A percentile compares a stretch with the other conserved stretches of the same genome.
Evolutionary conservation across 805 yeast species (phyloP).

Genomic region (Monosporozyma servazzii): DNA sequence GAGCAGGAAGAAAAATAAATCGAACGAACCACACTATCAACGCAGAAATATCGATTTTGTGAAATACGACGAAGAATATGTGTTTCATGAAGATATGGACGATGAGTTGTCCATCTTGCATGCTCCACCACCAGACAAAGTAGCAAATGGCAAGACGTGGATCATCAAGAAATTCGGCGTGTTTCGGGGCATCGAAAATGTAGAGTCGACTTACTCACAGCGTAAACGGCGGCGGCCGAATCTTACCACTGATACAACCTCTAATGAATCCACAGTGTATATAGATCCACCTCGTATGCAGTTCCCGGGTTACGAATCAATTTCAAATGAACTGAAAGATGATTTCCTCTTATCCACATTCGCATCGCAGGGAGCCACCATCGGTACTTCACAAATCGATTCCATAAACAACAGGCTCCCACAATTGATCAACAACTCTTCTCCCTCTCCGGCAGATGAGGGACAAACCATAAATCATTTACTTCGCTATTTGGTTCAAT

Average conservation of each 20-base stretch:
- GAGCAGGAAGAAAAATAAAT: background rate
- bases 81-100: constrained; percentile 85
- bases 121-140: constrained; percentile 35
- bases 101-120: constrained; percentile 44
- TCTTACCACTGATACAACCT: background rate
- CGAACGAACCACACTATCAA: constrained; percentile 46
- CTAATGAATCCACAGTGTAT: no score
- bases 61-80: constrained; percentile 56
- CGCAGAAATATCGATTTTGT: constrained; percentile 70
- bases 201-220: constrained; percentile 17
- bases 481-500: constrained; percentile 2
- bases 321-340: constrained; percentile 59
- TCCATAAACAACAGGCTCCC: background rate
- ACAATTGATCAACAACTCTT: background rate
- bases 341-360: constrained; percentile 70
- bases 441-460: no score
- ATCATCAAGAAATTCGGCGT: constrained; percentile 78
- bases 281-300: no score
- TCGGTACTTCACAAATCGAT: constrained; percentile 2
- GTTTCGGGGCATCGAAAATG: constrained; percentile 33
- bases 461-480: constrained; percentile 1
- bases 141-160: constrained; percentile 39
- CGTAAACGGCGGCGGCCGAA: constrained; percentile 8
- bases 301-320: constrained; percentile 35
- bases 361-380: constrained; percentile 34